phyloP scores from a whole-genome alignment of 2,329 filamentous ascomycete species.

The Paracorniculantispora psalliotae region DNA sequence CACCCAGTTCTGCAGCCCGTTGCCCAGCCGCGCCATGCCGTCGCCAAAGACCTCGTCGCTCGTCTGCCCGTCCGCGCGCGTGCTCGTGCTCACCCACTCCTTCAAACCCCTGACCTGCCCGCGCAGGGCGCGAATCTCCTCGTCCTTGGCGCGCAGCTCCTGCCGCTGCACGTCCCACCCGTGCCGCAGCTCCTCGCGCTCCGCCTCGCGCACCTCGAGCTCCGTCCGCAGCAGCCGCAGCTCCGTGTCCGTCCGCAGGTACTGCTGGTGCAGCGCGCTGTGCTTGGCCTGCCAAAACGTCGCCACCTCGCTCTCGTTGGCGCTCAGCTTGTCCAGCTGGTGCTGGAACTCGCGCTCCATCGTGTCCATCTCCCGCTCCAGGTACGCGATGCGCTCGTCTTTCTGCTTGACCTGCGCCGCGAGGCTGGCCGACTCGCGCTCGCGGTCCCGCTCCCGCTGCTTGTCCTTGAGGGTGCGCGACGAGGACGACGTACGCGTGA shows the following conservation, averaged over 20 bases:
- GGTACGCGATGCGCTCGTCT: conserved; percentile 47
- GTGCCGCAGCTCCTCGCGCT: conserved; percentile 45
- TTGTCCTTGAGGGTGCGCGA: conserved; percentile 3
- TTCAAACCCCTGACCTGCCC: conserved; percentile 63
- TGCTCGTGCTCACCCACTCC: conserved; percentile 65
- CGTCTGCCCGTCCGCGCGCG: conserved; percentile 54
- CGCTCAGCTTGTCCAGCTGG: conserved; percentile 48
- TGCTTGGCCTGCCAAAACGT: conserved; percentile 56
- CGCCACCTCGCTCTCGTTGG: conserved; percentile 50
- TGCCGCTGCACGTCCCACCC: conserved; percentile 44
- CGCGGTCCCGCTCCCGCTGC: conserved; percentile 19
- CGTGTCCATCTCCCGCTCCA: conserved; percentile 47
- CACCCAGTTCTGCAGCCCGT: conserved; percentile 70
- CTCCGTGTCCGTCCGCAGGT: conserved; percentile 47
- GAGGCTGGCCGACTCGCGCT: conserved; percentile 22
- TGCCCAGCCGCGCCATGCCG: conserved; percentile 55
- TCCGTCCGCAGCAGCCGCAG: conserved; percentile 47
- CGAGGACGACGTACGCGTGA: not conserved
- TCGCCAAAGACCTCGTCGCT: conserved; percentile 65
- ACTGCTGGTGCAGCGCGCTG: conserved; percentile 47
- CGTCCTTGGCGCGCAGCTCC: conserved; percentile 46
- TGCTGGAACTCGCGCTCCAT: conserved; percentile 51
- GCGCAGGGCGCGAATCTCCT: conserved; percentile 50
- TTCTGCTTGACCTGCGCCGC: conserved; percentile 37
- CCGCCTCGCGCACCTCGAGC: conserved; percentile 41